phyloP scores from a whole-genome alignment of 192 early-diverging fungal genomes.

The Dimargaris cristalligena region DNA sequence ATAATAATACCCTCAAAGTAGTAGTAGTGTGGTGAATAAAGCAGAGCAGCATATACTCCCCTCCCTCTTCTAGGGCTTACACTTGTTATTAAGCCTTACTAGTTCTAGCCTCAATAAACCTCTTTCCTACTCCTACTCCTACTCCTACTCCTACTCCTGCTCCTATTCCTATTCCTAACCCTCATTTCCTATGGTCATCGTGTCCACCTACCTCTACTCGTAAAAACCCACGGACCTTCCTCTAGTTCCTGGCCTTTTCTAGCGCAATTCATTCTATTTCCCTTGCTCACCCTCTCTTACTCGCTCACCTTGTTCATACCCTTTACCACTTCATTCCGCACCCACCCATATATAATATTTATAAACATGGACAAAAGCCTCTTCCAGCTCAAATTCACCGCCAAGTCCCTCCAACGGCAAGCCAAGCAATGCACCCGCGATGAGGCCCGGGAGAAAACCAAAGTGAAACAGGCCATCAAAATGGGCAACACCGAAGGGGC shows the following conservation, averaged over 20 bases:
- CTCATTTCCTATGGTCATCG: too few species aligned
- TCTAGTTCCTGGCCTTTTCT: background rate
- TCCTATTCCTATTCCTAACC: too few species aligned
- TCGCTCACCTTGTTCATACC: background rate
- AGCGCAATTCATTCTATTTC: background rate
- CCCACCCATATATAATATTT: background rate
- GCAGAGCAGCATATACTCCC: too few species aligned
- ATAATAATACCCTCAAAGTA: too few species aligned
- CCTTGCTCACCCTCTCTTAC: background rate
- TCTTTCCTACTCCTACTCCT: too few species aligned
- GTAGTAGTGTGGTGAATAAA: too few species aligned
- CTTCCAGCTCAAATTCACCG: constrained; percentile 51
- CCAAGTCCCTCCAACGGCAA: constrained; percentile 73
- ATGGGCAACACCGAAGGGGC: constrained; percentile 85
- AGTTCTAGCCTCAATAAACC: too few species aligned
- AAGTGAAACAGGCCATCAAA: constrained; percentile 91
- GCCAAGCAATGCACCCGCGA: constrained; percentile 77
- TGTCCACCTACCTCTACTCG: too few species aligned
- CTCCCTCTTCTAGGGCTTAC: too few species aligned
- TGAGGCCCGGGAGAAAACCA: constrained; percentile 56
- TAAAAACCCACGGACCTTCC: background rate
- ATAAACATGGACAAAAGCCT: constrained; percentile 10
- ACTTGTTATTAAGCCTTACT: too few species aligned
- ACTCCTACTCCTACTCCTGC: too few species aligned
- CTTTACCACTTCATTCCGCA: background rate